Conservation (phyloP, 73 alveolate genomes). For the Loxodes magnus region DNA sequence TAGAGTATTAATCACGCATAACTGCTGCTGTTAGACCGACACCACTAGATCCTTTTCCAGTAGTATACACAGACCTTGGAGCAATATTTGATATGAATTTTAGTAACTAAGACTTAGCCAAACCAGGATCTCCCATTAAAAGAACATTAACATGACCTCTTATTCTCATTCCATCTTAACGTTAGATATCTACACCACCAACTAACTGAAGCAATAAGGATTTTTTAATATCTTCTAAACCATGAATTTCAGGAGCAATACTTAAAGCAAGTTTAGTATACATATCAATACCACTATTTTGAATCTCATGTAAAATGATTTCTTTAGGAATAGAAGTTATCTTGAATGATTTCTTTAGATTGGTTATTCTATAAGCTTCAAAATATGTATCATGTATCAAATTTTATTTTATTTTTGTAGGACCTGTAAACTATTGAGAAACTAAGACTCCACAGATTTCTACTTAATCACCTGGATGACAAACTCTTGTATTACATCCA, state of each 20-base stretch:
- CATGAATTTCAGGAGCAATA: constrained; percentile 95
- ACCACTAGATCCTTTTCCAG: constrained; percentile 98
- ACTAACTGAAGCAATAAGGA: constrained; percentile 86
- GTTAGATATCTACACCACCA: constrained; percentile 86
- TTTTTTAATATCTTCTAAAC: constrained; percentile 92
- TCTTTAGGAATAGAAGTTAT: constrained; percentile 52
- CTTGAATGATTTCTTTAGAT: constrained; percentile 74
- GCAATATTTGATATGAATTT: constrained; percentile 83
- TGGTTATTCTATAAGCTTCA: constrained; percentile 66
- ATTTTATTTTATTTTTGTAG: constrained; percentile 50
- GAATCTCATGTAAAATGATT: constrained; percentile 27
- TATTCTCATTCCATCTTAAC: constrained; percentile 95
- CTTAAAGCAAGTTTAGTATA: constrained; percentile 69
- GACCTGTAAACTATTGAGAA: constrained; percentile 62
- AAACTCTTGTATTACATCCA: constrained; percentile 54
- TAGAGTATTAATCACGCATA: constrained; percentile 66
- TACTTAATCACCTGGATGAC: constrained; percentile 92
- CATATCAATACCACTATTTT: constrained; percentile 21
- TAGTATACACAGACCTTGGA: constrained; percentile 96
- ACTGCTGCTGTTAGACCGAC: constrained; percentile 99
- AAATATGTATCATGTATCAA: constrained; percentile 75
- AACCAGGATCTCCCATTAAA: constrained; percentile 97
- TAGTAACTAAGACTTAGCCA: constrained; percentile 91
- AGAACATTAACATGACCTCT: constrained; percentile 91
- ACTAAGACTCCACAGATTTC: constrained; percentile 71